A percentile compares a stretch with the other conserved stretches of the same genome.
These are phyloP conservation scores for Trichoderma koningii DNA, from an alignment of 2,329 filamentous ascomycete species.

Conservation along the genomic window DNA sequence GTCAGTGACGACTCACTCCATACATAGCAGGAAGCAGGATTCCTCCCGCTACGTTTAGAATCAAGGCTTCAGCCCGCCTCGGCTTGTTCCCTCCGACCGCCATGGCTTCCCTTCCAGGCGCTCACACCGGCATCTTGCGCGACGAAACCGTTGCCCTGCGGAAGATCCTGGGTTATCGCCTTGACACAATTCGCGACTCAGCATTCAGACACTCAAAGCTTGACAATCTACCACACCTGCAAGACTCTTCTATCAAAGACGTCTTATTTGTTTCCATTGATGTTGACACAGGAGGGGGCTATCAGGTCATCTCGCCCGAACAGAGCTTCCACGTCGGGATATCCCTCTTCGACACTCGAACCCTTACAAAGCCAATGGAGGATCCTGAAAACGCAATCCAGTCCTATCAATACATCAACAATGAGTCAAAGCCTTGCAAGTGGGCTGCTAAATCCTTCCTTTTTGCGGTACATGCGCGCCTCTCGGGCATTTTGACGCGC, in stretches of 20 bases:
- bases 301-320: conserved; percentile 26
- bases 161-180: conserved; percentile 30
- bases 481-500: too few species aligned
- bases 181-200: not conserved
- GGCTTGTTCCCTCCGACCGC: too few species aligned
- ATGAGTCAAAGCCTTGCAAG: conserved; percentile 16
- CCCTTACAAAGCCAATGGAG: not conserved
- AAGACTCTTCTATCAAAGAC: too few species aligned
- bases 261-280: too few species aligned
- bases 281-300: not conserved
- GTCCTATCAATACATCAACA: conserved; percentile 30
- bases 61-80: too few species aligned
- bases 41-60: too few species aligned
- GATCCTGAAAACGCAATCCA: conserved; percentile 24
- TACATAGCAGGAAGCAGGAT: too few species aligned
- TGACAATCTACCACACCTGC: too few species aligned
- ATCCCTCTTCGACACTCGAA: too few species aligned
- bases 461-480: not conserved
- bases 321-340: not conserved
- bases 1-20: too few species aligned
- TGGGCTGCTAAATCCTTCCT: conserved; percentile 25
- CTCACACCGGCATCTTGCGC: conserved; percentile 30
- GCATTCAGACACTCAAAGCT: conserved; percentile 2
- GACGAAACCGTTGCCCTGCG: conserved; percentile 31
- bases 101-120: conserved; percentile 16